Percentiles rank a stretch among this genome's conserved stretches.
Evolutionary conservation across 345 rosid genomes (phyloP).

Genomic region (Melastoma malabathricum): DNA sequence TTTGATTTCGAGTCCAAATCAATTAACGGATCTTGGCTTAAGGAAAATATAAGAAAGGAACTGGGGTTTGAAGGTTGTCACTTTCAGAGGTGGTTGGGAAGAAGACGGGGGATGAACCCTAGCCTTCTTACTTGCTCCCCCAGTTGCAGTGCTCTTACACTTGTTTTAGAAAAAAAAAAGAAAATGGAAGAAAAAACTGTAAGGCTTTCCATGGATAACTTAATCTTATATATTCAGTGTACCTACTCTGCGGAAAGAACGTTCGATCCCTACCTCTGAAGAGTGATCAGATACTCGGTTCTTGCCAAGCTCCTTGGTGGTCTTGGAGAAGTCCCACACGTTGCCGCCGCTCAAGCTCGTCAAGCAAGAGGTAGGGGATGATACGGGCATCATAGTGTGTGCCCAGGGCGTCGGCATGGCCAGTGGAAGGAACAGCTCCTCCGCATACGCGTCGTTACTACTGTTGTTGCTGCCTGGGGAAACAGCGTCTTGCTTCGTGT

Average conservation of each 20-base stretch:
- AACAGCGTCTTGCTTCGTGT: constrained; percentile 27
- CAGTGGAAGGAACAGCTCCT: constrained; percentile 19
- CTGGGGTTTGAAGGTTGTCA: constrained; percentile 9
- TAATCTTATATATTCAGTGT: not conserved
- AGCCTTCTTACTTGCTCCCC: constrained; percentile 78
- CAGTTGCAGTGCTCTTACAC: constrained; percentile 66
- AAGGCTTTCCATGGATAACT: not conserved
- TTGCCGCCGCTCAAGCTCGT: constrained; percentile 46
- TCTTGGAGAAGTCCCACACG: constrained; percentile 57
- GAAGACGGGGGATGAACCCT: constrained; percentile 68
- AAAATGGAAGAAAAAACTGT: constrained; percentile 2
- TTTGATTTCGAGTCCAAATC: not conserved
- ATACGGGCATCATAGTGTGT: constrained; percentile 14
- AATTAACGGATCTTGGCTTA: constrained; percentile 14
- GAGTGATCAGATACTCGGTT: constrained; percentile 35
- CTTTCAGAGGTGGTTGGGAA: constrained; percentile 73
- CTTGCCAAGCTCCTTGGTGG: constrained; percentile 26
- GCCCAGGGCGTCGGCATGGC: constrained; percentile 31
- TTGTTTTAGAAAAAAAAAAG: constrained; percentile 10
- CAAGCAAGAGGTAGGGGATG: constrained; percentile 64
- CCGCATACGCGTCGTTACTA: constrained; percentile 17
- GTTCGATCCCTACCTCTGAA: constrained; percentile 30
- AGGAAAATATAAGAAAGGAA: constrained; percentile 13
- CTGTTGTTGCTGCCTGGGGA: constrained; percentile 5
- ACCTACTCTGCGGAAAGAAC: not conserved